Evolutionary conservation across 1,284 basidiomycete genomes (phyloP).

Genomic region (Vanrija sp.): DNA sequence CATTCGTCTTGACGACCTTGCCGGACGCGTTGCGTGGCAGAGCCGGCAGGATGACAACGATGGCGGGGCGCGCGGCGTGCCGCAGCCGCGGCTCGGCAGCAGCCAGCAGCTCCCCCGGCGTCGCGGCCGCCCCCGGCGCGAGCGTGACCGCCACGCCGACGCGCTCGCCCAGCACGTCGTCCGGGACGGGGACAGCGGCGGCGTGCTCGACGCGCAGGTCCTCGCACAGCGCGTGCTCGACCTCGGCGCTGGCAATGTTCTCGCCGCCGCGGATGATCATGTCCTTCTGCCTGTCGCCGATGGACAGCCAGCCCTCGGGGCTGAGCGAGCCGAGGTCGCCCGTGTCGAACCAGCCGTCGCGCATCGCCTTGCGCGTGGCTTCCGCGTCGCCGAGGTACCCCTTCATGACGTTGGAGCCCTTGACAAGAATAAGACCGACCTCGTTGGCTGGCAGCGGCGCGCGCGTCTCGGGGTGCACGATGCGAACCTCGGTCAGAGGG

Average conservation of each 20-base stretch:
- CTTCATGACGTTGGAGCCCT: constrained; percentile 40
- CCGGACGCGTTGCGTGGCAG: constrained; percentile 16
- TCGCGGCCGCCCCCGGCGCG: constrained; percentile 8
- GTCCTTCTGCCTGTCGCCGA: constrained; percentile 43
- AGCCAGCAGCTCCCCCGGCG: not conserved
- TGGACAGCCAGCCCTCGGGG: constrained; percentile 36
- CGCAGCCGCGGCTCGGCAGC: constrained; percentile 7
- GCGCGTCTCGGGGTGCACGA: constrained; percentile 34
- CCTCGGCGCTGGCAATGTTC: constrained; percentile 37
- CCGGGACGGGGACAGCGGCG: constrained; percentile 34
- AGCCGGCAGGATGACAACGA: constrained; percentile 2
- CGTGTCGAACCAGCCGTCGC: constrained; percentile 43
- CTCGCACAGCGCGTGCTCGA: constrained; percentile 38
- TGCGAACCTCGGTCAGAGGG: constrained; percentile 31
- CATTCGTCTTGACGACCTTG: constrained; percentile 15
- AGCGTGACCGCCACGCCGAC: constrained; percentile 36
- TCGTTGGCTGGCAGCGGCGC: constrained; percentile 18
- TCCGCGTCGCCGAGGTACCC: constrained; percentile 24
- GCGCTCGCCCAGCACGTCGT: constrained; percentile 31
- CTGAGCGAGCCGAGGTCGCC: constrained; percentile 39
- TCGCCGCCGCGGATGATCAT: constrained; percentile 46
- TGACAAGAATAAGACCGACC: constrained; percentile 29
- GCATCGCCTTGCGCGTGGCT: constrained; percentile 9
- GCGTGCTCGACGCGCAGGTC: constrained; percentile 30
- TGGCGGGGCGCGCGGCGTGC: constrained; percentile 4